Base-by-base conservation (phyloP, 345 rosid genomes). In the Ceriops zippeliana region DNA sequence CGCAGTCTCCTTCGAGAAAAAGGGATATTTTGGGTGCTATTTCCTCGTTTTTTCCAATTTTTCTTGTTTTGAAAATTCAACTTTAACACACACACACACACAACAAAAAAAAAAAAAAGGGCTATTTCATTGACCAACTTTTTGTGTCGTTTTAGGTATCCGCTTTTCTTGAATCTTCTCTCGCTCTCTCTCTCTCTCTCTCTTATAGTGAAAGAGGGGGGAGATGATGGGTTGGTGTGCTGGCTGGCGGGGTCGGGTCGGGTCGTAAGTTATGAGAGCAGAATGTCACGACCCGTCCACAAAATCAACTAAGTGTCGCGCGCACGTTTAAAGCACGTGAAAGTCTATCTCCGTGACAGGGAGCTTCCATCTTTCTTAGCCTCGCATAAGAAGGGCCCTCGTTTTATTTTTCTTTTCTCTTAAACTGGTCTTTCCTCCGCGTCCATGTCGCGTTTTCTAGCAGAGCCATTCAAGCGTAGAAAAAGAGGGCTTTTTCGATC, bases 391-490 rank as follows among this genome's bases (percentile, higher is more conserved):
- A 58, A 64, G 10, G 6, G 4, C 49, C 7, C 24, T 24, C 17
- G 16, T 27, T 56, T 56, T 56, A 16, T 37, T 37, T 52, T 9
- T 37, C 4, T 34, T 3, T 24, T 24, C 26, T 24, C 26, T 24
- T 28, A 30, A 61, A 61, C 67, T 30, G 71, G 66, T 31, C 38
- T 13, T 13, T 42, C 17, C 70, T 57, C 67, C 73, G 76, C 72
- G 80, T 76, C 62, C 56, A 19, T 0, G 63, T 72, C 73, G 76
- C 70, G 70, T 72, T 68, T 57, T 53, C 49, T 31, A 38, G 35
- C 68, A 24, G 19, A 13, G 49, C 51, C 9, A 28, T 7, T 24
- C 52, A 0, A 0, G 7, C 65, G 59, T 21, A 56, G 28, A 56
- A 56, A 10, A 56, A 2, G 59, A 9, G 24, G 59, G 59, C 30